phyloP scores from a whole-genome alignment of 352 stramenopile genomes.

The Phytophthora quininea region DNA sequence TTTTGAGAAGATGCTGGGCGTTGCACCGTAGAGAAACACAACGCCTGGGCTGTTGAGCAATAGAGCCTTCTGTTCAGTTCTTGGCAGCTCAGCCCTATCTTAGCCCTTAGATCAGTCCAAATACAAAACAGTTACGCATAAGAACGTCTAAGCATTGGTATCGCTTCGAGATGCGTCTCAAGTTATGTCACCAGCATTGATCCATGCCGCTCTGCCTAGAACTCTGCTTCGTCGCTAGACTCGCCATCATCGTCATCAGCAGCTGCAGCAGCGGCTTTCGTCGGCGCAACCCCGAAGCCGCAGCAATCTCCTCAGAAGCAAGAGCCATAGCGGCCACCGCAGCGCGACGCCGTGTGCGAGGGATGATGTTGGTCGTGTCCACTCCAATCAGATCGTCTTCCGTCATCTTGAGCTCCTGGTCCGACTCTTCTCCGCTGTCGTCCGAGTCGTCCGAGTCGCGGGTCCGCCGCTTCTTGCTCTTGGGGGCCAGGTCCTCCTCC shows the following conservation, averaged over 20 bases:
- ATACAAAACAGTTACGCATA: too few species aligned
- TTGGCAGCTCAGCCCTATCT: too few species aligned
- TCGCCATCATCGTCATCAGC: slow-evolving; percentile 69
- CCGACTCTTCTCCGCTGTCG: slow-evolving; percentile 66
- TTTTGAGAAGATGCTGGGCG: slow-evolving; percentile 40
- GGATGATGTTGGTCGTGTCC: slow-evolving; percentile 89
- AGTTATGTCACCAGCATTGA: too few species aligned
- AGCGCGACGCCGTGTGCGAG: slow-evolving; percentile 69
- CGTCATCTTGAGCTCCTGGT: slow-evolving; percentile 83
- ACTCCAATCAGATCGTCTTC: slow-evolving; percentile 86
- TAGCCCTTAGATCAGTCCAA: too few species aligned
- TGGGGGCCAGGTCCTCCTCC: slow-evolving; percentile 56
- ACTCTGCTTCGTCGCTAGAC: slow-evolving; percentile 86
- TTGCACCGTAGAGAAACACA: slow-evolving; percentile 25
- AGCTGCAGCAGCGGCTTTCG: slow-evolving; percentile 4
- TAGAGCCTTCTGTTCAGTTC: too few species aligned
- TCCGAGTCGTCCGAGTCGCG: slow-evolving; percentile 67
- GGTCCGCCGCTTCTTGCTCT: slow-evolving; percentile 77
- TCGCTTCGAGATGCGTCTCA: too few species aligned
- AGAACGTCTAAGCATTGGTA: too few species aligned
- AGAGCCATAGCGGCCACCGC: slow-evolving; percentile 74
- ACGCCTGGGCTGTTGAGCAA: too few species aligned
- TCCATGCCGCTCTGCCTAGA: slow-evolving; percentile 33
- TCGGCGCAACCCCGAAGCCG: slow-evolving; percentile 20
- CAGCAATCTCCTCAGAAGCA: slow-evolving; percentile 61